These are phyloP conservation scores for Crithidia acanthocephali DNA, from an alignment of 208 protist genomes.

Conservation along the genomic window DNA sequence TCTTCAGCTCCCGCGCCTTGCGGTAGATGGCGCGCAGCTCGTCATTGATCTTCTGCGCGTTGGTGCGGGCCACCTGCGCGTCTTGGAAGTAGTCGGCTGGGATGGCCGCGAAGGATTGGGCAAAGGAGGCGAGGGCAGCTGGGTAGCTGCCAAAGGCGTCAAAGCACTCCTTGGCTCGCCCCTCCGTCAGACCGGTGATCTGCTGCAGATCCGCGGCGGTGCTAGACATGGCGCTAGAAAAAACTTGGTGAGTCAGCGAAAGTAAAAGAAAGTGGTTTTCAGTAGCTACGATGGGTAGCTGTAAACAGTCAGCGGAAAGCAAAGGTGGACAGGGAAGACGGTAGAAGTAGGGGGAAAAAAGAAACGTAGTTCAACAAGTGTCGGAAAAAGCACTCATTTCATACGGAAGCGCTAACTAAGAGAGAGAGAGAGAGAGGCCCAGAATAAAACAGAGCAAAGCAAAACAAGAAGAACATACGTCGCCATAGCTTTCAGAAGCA, in stretches of 20 bases:
- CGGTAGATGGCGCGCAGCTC: conserved; percentile 68
- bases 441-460: too few relatives aligned
- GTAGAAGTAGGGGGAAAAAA: too few relatives aligned
- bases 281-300: not conserved
- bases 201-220: conserved; percentile 54
- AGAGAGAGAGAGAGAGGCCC: too few relatives aligned
- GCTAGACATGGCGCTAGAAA: conserved; percentile 9
- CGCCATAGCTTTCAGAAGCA: too few relatives aligned
- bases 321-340: too few relatives aligned
- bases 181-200: conserved; percentile 67
- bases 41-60: conserved; percentile 68
- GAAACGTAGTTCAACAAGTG: too few relatives aligned
- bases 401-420: too few relatives aligned
- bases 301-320: too few relatives aligned
- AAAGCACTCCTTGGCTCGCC: conserved; percentile 64
- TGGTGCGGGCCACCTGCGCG: conserved; percentile 28
- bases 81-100: conserved; percentile 67
- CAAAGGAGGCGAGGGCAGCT: conserved; percentile 78
- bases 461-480: too few relatives aligned
- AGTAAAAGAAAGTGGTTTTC: not conserved
- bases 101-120: conserved; percentile 60
- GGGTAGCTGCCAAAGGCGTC: conserved; percentile 63
- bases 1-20: conserved; percentile 63
- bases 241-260: not conserved
- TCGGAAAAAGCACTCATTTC: too few relatives aligned